Percentiles rank a stretch among this genome's conserved stretches.
These are phyloP conservation scores for Boletus reticuloceps DNA, from an alignment of 768 basidiomycete genomes.

Conservation along the genomic window DNA sequence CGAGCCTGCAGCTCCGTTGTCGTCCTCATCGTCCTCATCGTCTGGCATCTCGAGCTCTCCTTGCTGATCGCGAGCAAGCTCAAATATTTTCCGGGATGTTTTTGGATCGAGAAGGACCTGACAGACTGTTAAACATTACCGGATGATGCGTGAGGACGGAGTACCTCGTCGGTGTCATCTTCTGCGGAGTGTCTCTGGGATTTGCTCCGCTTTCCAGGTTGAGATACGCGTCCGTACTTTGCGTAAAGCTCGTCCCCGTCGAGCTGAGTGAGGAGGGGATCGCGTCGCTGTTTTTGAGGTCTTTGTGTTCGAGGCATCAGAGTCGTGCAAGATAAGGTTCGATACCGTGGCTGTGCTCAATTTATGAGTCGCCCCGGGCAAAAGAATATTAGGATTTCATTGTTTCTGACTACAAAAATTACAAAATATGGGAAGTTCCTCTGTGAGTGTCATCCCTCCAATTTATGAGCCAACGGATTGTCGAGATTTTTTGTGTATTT, in stretches of 20 bases:
- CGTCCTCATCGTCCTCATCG: constrained; percentile 47
- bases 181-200: constrained; percentile 42
- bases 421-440: too few species aligned
- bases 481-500: too few species aligned
- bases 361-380: too few species aligned
- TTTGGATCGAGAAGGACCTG: constrained; percentile 77
- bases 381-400: too few species aligned
- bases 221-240: constrained; percentile 76
- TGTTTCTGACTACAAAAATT: too few species aligned
- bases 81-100: constrained; percentile 84
- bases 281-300: constrained; percentile 66
- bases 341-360: constrained; percentile 13
- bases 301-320: constrained; percentile 68
- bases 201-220: constrained; percentile 75
- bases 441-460: too few species aligned
- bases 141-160: constrained; percentile 9
- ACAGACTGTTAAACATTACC: not conserved
- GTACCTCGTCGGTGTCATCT: constrained; percentile 62
- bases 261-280: constrained; percentile 84
- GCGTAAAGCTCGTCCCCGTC: constrained; percentile 71
- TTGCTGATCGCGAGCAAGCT: constrained; percentile 91
- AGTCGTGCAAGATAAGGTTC: not conserved
- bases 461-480: too few species aligned
- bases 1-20: constrained; percentile 28
- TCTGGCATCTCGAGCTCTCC: constrained; percentile 74